phyloP scores from a whole-genome alignment of 805 yeast genomes.

The Hanseniaspora lachancei region DNA sequence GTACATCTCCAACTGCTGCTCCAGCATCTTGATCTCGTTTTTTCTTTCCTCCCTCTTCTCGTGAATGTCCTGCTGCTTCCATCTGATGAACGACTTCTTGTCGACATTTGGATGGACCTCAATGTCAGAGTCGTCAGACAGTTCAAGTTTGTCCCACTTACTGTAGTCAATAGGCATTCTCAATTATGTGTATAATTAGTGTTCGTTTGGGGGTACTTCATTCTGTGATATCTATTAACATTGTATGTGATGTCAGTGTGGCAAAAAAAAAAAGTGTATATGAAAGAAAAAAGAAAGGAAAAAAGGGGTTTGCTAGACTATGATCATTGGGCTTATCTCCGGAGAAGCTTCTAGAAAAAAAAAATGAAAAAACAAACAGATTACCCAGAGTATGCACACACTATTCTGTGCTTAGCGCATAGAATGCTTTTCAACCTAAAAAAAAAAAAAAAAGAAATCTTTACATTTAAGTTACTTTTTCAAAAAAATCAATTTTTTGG shows the following conservation, averaged over 20 bases:
- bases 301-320: background rate
- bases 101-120: conserved; percentile 98
- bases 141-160: conserved; percentile 92
- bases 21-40: conserved; percentile 60
- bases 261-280: background rate
- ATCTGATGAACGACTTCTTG: conserved; percentile 75
- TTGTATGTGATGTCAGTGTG: background rate
- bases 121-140: conserved; percentile 91
- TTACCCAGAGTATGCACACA: too few relatives aligned
- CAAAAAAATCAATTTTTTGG: too few relatives aligned
- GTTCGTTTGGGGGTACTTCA: too few relatives aligned
- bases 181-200: too few relatives aligned
- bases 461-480: too few relatives aligned
- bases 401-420: background rate
- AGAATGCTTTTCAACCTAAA: background rate
- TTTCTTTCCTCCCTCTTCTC: conserved; percentile 76
- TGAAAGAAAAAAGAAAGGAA: background rate
- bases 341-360: background rate
- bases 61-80: conserved; percentile 97
- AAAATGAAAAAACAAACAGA: background rate
- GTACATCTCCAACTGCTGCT: conserved; percentile 73
- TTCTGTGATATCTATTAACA: too few relatives aligned
- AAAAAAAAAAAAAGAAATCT: background rate
- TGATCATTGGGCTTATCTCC: background rate
- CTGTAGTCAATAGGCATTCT: conserved; percentile 82